Percentiles rank a stretch among this genome's conserved stretches.
Conservation (phyloP, 352 stramenopile genomes). For the Phytopythium sindhum region DNA sequence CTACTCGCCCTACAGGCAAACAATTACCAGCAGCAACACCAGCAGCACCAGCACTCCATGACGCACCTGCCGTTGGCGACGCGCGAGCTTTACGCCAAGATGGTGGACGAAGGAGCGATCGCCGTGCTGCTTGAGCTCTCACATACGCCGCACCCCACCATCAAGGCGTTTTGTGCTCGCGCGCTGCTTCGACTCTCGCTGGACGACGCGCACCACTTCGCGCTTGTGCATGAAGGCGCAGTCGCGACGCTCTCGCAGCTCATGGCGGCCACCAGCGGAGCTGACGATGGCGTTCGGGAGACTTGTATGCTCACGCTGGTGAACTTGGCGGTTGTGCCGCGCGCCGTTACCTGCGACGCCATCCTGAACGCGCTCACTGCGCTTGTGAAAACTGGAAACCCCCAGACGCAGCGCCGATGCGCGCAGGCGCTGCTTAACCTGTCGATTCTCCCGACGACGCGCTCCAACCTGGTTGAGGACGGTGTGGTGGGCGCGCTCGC, state of each 20-base stretch:
- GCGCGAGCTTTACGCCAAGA: conserved; percentile 54
- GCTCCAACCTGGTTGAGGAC: conserved; percentile 69
- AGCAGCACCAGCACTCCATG: conserved; percentile 2
- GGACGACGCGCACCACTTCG: conserved; percentile 72
- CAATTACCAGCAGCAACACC: conserved; percentile 1
- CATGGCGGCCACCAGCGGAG: conserved; percentile 39
- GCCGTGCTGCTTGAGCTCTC: conserved; percentile 56
- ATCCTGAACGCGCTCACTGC: conserved; percentile 49
- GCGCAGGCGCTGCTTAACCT: conserved; percentile 71
- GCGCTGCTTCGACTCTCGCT: conserved; percentile 68
- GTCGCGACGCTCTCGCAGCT: conserved; percentile 65
- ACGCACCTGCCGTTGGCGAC: conserved; percentile 22
- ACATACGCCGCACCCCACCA: conserved; percentile 54
- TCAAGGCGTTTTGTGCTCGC: conserved; percentile 69
- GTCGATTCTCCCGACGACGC: conserved; percentile 75
- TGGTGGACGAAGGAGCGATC: conserved; percentile 75
- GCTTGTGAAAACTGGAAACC: conserved; percentile 32
- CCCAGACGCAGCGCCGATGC: conserved; percentile 27
- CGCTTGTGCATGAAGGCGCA: conserved; percentile 74
- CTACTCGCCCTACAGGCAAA: not conserved
- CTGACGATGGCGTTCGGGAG: conserved; percentile 50
- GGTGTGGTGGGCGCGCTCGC: conserved; percentile 54
- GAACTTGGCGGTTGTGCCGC: conserved; percentile 62
- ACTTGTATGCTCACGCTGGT: conserved; percentile 67
- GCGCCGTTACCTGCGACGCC: conserved; percentile 71